Evolutionary conservation across 495 filamentous ascomycete genomes (phyloP), one percentile per base, ranked within the genome.

Genomic region (Penicillium atrosanguineum): DNA sequence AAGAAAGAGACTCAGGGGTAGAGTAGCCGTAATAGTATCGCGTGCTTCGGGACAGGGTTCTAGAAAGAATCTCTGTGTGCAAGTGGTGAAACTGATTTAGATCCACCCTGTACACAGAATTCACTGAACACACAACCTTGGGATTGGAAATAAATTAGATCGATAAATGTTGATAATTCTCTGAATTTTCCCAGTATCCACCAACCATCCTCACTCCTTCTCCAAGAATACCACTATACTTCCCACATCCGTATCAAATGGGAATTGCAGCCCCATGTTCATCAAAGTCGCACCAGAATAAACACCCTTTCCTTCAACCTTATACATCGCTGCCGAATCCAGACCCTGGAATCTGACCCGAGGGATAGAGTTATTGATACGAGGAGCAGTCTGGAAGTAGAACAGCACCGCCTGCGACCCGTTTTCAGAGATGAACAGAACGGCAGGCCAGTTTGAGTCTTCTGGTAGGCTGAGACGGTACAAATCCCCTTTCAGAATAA

Each of bases 391-490:
- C 61, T 80, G 77, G 64, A 80, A 82, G 14, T 67, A 72, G 52
- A 82, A 82, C 11, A 82, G 57, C 0, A 80, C 75, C 9, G 62
- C 74, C 45, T 71, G 62, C 12, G 52, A 57, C 2, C 61, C 67
- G 51, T 76, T 74, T 7, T 73, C 65, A 0, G 73, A 70, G n/a
- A 79, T 67, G 53, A 80, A 80, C 62, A 77, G 65, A 25, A 70
- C 78, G 23, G 78, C 79, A 11, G 80, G 80, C 77, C 77, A 81
- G 45, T 81, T 77, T 0, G 76, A 78, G 21, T 80, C 68, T 45
- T 81, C 77, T 0, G 80, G 80, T 0, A 81, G 64, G 7, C 65
- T 70, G 8, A 83, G 66, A 2, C 79, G 75, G 55, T 74, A 81
- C 63, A 79, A 68, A 50, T 79, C 72, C 4, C 80, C 79, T 9